Evolutionary conservation across 179 eudicot species (phyloP).

Genomic region (Beta macrorhiza): DNA sequence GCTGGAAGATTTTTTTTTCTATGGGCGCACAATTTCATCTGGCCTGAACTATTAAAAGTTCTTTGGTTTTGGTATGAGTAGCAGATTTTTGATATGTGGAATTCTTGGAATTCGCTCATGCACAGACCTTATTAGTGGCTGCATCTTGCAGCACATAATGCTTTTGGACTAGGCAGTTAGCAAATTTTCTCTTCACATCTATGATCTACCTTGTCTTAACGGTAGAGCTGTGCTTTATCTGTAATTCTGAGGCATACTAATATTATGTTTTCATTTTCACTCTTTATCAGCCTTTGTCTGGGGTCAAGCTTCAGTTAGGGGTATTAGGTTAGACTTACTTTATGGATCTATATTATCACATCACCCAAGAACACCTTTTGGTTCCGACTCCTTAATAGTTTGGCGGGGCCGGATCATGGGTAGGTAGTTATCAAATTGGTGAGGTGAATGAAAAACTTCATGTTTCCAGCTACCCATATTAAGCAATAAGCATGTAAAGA

Average conservation of each 20-base stretch:
- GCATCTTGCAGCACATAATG: not conserved
- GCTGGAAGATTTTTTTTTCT: not conserved
- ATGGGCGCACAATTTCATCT: not conserved
- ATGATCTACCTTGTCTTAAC: not conserved
- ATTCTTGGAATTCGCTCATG: not conserved
- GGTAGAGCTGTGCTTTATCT: not conserved
- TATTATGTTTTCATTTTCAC: not conserved
- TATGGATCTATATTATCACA: no score
- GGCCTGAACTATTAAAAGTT: not conserved
- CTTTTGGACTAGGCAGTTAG: not conserved
- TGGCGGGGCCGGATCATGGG: no score
- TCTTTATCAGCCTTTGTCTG: not conserved
- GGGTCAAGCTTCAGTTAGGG: not conserved
- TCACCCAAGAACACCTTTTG: no score
- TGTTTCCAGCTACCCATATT: no score
- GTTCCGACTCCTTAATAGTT: no score
- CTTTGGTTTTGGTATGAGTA: not conserved
- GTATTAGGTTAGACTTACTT: not conserved
- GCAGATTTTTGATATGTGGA: not conserved
- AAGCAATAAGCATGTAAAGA: no score
- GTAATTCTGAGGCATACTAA: not conserved
- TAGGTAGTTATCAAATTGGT: no score
- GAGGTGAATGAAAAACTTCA: no score
- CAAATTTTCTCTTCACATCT: not conserved
- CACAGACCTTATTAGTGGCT: not conserved